Evolutionary conservation across 768 basidiomycete species (phyloP).

Genomic region (Pleurotus tuoliensis): DNA sequence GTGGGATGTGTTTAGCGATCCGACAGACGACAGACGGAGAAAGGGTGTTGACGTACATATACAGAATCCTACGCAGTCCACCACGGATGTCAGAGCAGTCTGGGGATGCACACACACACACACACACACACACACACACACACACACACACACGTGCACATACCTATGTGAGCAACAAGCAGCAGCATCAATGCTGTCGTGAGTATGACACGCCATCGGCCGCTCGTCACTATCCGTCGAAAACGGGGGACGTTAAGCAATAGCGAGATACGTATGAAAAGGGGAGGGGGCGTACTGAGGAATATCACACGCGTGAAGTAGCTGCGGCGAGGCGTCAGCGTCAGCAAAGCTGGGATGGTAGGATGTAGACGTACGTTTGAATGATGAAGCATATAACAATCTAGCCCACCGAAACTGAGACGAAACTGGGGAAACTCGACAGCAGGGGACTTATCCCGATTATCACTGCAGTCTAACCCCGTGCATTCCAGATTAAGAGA

Average conservation of each 20-base stretch:
- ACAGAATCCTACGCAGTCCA: neutral
- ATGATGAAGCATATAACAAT: constrained; percentile 1
- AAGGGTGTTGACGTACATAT: neutral
- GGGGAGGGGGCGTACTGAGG: neutral
- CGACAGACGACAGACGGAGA: neutral
- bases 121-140: no score
- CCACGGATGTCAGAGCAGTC: no score
- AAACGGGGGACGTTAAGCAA: neutral
- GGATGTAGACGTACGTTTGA: neutral
- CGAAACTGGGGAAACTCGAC: no score
- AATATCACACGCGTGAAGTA: constrained; percentile 2
- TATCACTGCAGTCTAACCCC: neutral
- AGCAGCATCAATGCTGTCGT: neutral
- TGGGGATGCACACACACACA: no score
- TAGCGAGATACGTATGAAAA: neutral
- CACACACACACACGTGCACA: no score
- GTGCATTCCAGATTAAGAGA: neutral
- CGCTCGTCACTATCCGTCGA: neutral
- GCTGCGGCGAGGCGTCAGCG: neutral
- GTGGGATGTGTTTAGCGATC: neutral
- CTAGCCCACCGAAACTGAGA: neutral
- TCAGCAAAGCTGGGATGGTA: no score
- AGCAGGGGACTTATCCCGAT: no score
- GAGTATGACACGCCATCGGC: neutral
- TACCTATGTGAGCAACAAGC: no score